Percentiles rank a stretch among this genome's conserved stretches.
phyloP scores from a whole-genome alignment of 257 asterid species.

The Gentiana straminea region DNA sequence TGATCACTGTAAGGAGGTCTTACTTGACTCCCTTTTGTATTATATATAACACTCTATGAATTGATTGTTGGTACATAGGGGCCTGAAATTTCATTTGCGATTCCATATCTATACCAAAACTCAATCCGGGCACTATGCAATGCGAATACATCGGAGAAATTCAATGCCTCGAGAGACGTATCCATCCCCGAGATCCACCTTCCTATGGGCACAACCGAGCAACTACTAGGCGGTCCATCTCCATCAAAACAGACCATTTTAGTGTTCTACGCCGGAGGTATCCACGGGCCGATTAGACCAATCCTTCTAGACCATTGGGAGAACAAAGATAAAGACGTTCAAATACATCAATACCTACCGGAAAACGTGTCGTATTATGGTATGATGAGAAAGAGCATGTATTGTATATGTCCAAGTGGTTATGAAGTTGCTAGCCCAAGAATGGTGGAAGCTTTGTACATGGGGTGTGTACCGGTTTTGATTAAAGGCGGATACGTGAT shows the following conservation, averaged over 20 bases:
- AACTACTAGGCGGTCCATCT: constrained; percentile 21
- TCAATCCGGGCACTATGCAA: constrained; percentile 29
- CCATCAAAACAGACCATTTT: constrained; percentile 14
- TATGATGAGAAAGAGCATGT: constrained; percentile 36
- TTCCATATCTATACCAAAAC: constrained; percentile 10
- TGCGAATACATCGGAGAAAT: constrained; percentile 32
- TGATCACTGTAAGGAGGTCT: too few species aligned
- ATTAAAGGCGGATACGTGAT: constrained; percentile 36
- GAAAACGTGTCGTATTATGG: constrained; percentile 20
- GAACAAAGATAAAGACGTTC: constrained; percentile 30
- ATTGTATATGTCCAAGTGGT: constrained; percentile 38
- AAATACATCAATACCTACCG: constrained; percentile 19
- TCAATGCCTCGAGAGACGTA: constrained; percentile 30
- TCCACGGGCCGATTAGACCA: constrained; percentile 37
- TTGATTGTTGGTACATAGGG: constrained; percentile 2
- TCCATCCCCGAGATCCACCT: constrained; percentile 32
- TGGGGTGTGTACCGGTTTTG: constrained; percentile 33
- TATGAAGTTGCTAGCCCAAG: constrained; percentile 34
- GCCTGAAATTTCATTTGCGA: constrained; percentile 22
- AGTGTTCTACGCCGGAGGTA: constrained; percentile 39
- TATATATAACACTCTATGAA: too few species aligned
- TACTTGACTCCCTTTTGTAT: constrained; percentile 20
- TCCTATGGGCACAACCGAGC: constrained; percentile 17
- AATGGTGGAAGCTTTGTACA: constrained; percentile 32
- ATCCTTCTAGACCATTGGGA: constrained; percentile 30